Conservation (phyloP, 768 basidiomycete genomes). For the Filobasidium floriforme region DNA sequence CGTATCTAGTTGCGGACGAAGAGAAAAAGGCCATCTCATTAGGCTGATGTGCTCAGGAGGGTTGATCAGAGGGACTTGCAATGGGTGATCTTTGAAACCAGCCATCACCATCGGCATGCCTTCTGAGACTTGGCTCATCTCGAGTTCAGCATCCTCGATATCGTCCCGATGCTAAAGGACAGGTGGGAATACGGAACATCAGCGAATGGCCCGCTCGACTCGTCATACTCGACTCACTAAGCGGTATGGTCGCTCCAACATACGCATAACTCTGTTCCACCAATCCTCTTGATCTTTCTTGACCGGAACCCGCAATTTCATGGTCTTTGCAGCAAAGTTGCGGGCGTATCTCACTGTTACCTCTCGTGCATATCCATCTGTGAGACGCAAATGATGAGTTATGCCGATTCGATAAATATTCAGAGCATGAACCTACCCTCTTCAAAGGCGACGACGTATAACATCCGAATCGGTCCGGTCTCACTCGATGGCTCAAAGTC, state of each 20-base stretch:
- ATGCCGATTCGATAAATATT: not conserved
- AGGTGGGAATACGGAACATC: slow-evolving; percentile 7
- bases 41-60: not conserved
- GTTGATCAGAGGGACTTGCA: slow-evolving; percentile 52
- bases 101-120: slow-evolving; percentile 84
- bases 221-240: slow-evolving; percentile 53
- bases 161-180: slow-evolving; percentile 73
- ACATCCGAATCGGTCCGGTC: slow-evolving; percentile 68
- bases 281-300: slow-evolving; percentile 64
- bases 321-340: slow-evolving; percentile 64
- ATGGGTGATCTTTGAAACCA: slow-evolving; percentile 92
- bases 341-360: slow-evolving; percentile 83
- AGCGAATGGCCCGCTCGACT: not conserved
- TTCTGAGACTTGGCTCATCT: slow-evolving; percentile 66
- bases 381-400: not conserved
- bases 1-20: slow-evolving; percentile 54
- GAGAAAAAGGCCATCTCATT: not conserved
- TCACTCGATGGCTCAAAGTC: slow-evolving; percentile 64
- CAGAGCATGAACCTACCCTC: slow-evolving; percentile 50
- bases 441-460: slow-evolving; percentile 88
- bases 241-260: slow-evolving; percentile 67
- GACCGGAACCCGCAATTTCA: slow-evolving; percentile 43
- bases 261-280: slow-evolving; percentile 68
- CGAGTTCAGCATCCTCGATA: slow-evolving; percentile 80
- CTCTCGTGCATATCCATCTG: slow-evolving; percentile 80